Conservation (phyloP, 768 basidiomycete genomes). For the Leccinum subgranulosum region DNA sequence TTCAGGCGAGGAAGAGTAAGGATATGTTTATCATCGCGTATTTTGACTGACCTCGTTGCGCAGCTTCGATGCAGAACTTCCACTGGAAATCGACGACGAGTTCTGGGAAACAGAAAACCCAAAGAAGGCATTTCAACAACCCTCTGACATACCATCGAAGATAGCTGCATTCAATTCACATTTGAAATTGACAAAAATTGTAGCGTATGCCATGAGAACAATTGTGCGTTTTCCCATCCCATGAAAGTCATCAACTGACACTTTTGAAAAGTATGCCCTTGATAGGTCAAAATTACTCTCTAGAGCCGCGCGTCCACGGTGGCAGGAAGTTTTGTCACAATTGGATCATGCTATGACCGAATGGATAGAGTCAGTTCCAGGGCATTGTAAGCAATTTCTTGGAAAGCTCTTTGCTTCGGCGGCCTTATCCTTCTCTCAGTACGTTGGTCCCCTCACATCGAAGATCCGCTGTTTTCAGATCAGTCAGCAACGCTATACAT, state of each 20-base stretch:
- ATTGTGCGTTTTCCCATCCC: slow-evolving; percentile 44
- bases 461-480: slow-evolving; percentile 45
- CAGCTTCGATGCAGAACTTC: slow-evolving; percentile 81
- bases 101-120: slow-evolving; percentile 64
- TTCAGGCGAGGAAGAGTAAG: slow-evolving; percentile 67
- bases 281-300: slow-evolving; percentile 58
- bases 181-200: slow-evolving; percentile 65
- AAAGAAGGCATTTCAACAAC: slow-evolving; percentile 61
- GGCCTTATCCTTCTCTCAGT: slow-evolving; percentile 35
- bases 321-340: slow-evolving; percentile 61
- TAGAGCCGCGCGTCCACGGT: slow-evolving; percentile 50
- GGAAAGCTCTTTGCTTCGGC: neutral
- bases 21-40: neutral
- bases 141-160: slow-evolving; percentile 51
- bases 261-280: slow-evolving; percentile 54
- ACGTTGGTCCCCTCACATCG: slow-evolving; percentile 53
- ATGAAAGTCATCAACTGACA: neutral
- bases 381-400: slow-evolving; percentile 51
- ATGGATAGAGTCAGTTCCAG: slow-evolving; percentile 69
- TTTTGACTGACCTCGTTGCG: slow-evolving; percentile 9
- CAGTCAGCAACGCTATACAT: slow-evolving; percentile 58
- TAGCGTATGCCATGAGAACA: slow-evolving; percentile 65
- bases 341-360: slow-evolving; percentile 67
- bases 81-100: slow-evolving; percentile 78
- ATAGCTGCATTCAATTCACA: slow-evolving; percentile 62